These are phyloP conservation scores for Aspergillus neotritici DNA, from an alignment of 2,329 filamentous ascomycete genomes.

Conservation along the genomic window DNA sequence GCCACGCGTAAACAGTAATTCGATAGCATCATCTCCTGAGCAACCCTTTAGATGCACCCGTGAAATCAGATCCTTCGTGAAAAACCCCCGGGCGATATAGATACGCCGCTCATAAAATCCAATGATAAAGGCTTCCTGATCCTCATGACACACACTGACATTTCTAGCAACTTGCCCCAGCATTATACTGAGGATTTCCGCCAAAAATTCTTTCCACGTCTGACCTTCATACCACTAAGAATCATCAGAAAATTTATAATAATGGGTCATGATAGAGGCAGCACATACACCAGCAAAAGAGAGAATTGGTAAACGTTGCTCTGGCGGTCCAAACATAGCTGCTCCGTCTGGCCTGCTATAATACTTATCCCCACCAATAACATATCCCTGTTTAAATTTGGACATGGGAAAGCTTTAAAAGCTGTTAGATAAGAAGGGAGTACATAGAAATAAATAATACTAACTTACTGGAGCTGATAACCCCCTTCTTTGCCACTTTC, in stretches of 20 bases:
- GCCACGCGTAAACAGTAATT: conserved; percentile 8
- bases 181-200: conserved; percentile 9
- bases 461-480: neutral
- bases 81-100: conserved; percentile 3
- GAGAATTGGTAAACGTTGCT: neutral
- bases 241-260: neutral
- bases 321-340: neutral
- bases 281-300: conserved; percentile 5
- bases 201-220: conserved; percentile 7
- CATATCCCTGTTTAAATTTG: neutral
- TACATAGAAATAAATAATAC: neutral
- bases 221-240: conserved; percentile 8
- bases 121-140: conserved; percentile 6
- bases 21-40: neutral
- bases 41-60: conserved; percentile 1
- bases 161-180: conserved; percentile 9
- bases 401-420: neutral
- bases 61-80: neutral
- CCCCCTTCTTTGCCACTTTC: neutral
- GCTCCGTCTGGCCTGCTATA: neutral
- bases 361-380: conserved; percentile 1
- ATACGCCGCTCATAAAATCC: conserved; percentile 3
- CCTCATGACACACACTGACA: neutral
- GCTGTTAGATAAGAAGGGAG: too few relatives aligned
- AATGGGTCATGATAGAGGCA: neutral